phyloP scores from a whole-genome alignment of 208 protist species.

The Leishmania guyanensis region DNA sequence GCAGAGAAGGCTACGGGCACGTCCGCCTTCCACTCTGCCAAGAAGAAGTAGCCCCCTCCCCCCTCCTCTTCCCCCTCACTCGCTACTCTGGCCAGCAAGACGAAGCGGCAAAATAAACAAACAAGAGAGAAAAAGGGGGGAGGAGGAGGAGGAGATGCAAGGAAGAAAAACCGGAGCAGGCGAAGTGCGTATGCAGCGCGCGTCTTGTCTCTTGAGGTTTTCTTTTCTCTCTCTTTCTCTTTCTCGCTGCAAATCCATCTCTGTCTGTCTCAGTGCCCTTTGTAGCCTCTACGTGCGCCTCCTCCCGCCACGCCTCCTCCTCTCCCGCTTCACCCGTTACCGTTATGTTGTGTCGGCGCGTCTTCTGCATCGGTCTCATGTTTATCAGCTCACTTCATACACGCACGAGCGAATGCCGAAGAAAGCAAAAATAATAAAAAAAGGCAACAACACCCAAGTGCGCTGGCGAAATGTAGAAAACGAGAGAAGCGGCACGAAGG shows the following conservation, averaged over 20 bases:
- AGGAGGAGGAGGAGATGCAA: not conserved
- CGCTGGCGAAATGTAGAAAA: not conserved
- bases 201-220: not conserved
- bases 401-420: no score
- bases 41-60: conserved; percentile 34
- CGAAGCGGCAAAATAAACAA: not conserved
- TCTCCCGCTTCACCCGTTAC: no score
- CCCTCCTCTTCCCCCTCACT: not conserved
- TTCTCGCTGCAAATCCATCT: not conserved
- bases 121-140: not conserved
- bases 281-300: not conserved
- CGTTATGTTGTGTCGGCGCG: no score
- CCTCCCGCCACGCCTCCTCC: no score
- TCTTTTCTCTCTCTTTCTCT: not conserved
- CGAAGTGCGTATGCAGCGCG: not conserved
- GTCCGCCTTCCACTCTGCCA: conserved; percentile 53
- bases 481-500: not conserved
- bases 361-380: no score
- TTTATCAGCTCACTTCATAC: no score
- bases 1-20: conserved; percentile 64
- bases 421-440: no score
- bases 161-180: not conserved
- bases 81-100: not conserved
- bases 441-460: not conserved
- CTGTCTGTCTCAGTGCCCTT: not conserved